Evolutionary conservation across 2,329 filamentous ascomycete genomes (phyloP).

Genomic region (Phialocephala sp.): DNA sequence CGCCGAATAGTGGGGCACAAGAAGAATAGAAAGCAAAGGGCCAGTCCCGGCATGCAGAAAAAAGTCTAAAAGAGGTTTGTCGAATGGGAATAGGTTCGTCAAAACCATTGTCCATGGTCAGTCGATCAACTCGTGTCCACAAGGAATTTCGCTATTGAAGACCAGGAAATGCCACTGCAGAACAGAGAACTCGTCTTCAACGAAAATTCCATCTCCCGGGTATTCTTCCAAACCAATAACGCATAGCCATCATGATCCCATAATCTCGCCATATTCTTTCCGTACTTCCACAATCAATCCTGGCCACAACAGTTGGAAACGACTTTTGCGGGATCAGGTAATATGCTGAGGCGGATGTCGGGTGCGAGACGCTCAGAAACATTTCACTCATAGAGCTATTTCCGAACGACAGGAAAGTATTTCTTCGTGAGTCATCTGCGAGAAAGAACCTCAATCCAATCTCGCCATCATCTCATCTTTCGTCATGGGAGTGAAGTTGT

Average conservation of each 20-base stretch:
- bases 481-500: constrained; percentile 88
- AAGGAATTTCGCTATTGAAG: constrained; percentile 30
- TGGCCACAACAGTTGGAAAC: constrained; percentile 35
- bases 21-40: constrained; percentile 43
- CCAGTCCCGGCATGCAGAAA: constrained; percentile 42
- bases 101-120: constrained; percentile 34
- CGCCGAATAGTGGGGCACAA: constrained; percentile 41
- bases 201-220: constrained; percentile 40
- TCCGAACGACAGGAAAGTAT: constrained; percentile 43
- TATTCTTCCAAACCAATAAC: constrained; percentile 43
- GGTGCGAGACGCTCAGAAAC: constrained; percentile 39
- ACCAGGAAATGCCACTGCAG: constrained; percentile 34
- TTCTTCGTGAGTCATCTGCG: constrained; percentile 42
- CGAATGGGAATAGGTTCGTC: constrained; percentile 34
- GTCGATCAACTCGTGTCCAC: constrained; percentile 34
- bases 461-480: constrained; percentile 98
- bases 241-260: constrained; percentile 43
- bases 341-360: constrained; percentile 38
- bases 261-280: constrained; percentile 38
- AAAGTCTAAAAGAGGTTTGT: constrained; percentile 42
- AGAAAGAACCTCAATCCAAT: constrained; percentile 73
- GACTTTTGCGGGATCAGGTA: constrained; percentile 39
- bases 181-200: constrained; percentile 36
- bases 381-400: constrained; percentile 36
- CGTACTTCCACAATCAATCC: constrained; percentile 40